phyloP scores from a whole-genome alignment of 1,284 basidiomycete genomes.

The Ganoderma lingzhi region DNA sequence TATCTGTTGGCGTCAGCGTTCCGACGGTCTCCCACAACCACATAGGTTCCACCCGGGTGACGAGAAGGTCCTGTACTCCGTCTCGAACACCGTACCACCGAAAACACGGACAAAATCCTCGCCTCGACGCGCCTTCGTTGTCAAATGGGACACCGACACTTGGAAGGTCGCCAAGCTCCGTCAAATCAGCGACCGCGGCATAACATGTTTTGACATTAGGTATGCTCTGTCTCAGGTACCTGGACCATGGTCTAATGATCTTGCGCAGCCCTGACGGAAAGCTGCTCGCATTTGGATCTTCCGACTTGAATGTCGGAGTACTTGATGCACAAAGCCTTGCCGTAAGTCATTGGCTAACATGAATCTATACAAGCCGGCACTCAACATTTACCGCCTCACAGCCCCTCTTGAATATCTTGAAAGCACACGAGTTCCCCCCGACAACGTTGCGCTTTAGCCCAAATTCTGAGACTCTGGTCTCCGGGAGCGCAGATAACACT shows the following conservation, averaged over 20 bases:
- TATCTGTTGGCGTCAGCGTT: neutral
- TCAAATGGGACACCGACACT: conserved; percentile 68
- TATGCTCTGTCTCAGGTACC: conserved; percentile 37
- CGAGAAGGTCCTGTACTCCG: conserved; percentile 69
- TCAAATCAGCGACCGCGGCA: conserved; percentile 78
- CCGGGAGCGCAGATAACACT: conserved; percentile 92
- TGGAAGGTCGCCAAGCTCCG: conserved; percentile 63
- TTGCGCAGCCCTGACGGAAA: conserved; percentile 76
- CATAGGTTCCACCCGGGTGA: conserved; percentile 67
- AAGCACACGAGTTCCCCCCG: conserved; percentile 95
- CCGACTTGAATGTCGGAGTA: conserved; percentile 88
- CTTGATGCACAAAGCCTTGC: conserved; percentile 83
- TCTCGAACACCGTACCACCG: conserved; percentile 75
- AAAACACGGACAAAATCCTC: conserved; percentile 61
- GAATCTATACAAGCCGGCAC: too few relatives aligned
- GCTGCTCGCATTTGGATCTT: conserved; percentile 87
- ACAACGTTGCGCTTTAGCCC: conserved; percentile 93
- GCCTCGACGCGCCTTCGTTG: conserved; percentile 66
- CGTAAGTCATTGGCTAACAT: conserved; percentile 55
- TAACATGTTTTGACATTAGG: conserved; percentile 92
- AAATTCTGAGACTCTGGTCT: conserved; percentile 82
- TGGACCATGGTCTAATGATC: neutral
- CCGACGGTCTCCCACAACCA: neutral
- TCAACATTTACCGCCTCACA: conserved; percentile 42
- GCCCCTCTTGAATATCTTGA: conserved; percentile 89